Base-by-base conservation (phyloP, 768 basidiomycete genomes). In the Sutorius australiensis region DNA sequence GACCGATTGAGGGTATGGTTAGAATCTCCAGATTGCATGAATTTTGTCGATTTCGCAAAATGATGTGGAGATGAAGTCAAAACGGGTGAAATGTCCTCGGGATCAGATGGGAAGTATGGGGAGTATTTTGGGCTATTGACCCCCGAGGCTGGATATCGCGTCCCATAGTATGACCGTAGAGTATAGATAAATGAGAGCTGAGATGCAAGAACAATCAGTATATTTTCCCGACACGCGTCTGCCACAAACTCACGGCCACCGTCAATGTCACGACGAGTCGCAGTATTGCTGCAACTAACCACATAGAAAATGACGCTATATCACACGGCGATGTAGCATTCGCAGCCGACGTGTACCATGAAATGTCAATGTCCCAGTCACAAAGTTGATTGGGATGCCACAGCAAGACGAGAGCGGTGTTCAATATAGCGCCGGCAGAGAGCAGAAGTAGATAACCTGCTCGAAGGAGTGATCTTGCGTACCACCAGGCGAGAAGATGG, bases 281-380 rank as follows among this genome's bases (percentile, higher is more conserved):
- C 45, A 81, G 50, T 43, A 77, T 58, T 0, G 82, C 74, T 9
- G 82, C 73, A 38, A 71, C 70, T 19, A 85, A 62, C 87, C 86
- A 89, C 8, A 71, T 67, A 1, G 73, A 69, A 76, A 80, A 83
- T 3, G 59, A 4, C 28, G 43, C 47, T 0, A 58, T 34, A 21
- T 37, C 50, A 44, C 69, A 71, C 5, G 52, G 44, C 10, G 55
- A 49, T 11, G 14, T n/a, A 45, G 66, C 49, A 43, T 55, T 57
- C 41, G 64, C 75, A 48, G 53, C 51, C 43, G 54, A 69, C 12
- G 74, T 72, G 5, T 80, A 77, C 88, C 88, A 90, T 10, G 83
- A 69, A 39, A 83, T 73, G 61, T 89, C 88, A 39, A 88, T 71
- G 56, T 87, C 83, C 70, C 86, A 74, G 41, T 70, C 67, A 54